Evolutionary conservation across 768 basidiomycete genomes (phyloP), one percentile per base, ranked within the genome.

Genomic region (Termitomyces sp.): DNA sequence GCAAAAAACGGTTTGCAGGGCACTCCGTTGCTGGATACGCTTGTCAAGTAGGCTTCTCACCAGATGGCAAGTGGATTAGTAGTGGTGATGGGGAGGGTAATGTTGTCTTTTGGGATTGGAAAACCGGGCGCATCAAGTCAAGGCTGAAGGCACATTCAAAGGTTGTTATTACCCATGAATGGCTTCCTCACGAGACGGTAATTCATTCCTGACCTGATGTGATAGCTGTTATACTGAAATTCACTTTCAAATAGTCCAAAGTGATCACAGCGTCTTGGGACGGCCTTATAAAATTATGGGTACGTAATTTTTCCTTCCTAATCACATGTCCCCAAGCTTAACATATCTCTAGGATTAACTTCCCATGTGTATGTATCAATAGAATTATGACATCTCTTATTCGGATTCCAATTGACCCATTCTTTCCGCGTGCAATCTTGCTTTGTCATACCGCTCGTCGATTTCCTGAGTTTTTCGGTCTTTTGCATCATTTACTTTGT

Each of bases 91-190:
- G 92, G 10, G 86, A 89, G 63, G 97, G 97, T 9, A 95, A 97
- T 69, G 81, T 99, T 42, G 90, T 98, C 3, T 96, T 98, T 72
- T 99, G 97, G 97, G 97, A 98, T 71, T 99, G 93, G 92, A 98
- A 97, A 75, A 95, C 89, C n/a, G 92, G 95, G 1, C 85, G 92
- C 61, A 95, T 98, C 71, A 92, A 95, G 75, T 93, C 90, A 54
- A 79, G 92, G 38, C 72, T 98, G 54, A 85, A 86, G 61, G 93
- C 92, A 3, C 97, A 98, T 71, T 85, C 82, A 12, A 94, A 98
- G 74, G 96, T 97, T n/a, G 92, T 98, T 51, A 98, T 99, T 65
- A 84, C 93, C 21, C 97, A 99, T 67, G 92, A 92, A 68, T 99
- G 97, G 97, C 74, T 99, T 58, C 97, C 96, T 51, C 95, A 99